phyloP scores from a whole-genome alignment of 148 eudicot species.

The Diospyros lotus region DNA sequence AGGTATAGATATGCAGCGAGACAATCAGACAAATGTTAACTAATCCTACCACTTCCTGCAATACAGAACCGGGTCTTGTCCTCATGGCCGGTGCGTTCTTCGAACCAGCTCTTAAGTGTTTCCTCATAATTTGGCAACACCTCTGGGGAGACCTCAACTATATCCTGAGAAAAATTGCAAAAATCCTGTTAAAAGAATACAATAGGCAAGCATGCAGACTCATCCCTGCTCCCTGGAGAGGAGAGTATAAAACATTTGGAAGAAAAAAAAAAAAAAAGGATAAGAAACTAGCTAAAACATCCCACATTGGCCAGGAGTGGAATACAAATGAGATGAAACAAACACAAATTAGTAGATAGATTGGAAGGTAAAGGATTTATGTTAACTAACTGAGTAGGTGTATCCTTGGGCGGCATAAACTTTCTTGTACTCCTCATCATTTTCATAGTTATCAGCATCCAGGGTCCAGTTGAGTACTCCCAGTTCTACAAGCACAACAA shows the following conservation, averaged over 20 bases:
- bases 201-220: too few species aligned
- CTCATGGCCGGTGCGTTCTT: slow-evolving; percentile 92
- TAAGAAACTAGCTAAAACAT: too few species aligned
- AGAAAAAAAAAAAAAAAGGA: too few species aligned
- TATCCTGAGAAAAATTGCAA: slow-evolving; percentile 39
- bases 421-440: too few species aligned
- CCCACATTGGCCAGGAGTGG: neutral
- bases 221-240: too few species aligned
- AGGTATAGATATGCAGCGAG: neutral
- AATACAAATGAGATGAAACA: neutral
- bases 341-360: neutral
- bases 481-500: too few species aligned
- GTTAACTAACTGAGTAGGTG: too few species aligned
- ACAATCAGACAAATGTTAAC: slow-evolving; percentile 18
- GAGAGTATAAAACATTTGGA: too few species aligned
- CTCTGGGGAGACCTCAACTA: slow-evolving; percentile 82
- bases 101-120: slow-evolving; percentile 78
- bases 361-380: too few species aligned
- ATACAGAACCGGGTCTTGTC: slow-evolving; percentile 96
- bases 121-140: slow-evolving; percentile 84
- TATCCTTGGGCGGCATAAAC: too few species aligned
- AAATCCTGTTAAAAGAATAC: neutral
- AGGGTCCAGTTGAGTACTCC: too few species aligned
- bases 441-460: too few species aligned
- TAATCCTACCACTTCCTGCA: slow-evolving; percentile 91